Conservation (phyloP, 129 eudicot genomes). For the Pittosporum tobira region DNA sequence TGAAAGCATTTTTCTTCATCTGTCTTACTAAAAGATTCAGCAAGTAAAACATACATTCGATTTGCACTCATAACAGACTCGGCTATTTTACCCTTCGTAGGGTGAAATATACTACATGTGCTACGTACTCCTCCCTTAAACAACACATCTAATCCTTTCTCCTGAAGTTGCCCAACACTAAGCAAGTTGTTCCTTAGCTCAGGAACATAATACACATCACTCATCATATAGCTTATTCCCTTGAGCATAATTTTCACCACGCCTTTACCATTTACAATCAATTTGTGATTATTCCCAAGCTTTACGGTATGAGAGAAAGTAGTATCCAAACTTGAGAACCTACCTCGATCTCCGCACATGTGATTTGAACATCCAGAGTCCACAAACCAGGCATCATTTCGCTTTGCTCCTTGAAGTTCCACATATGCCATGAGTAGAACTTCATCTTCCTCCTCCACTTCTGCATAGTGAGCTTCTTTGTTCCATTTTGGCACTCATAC, state of each 20-base stretch:
- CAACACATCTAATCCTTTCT: not conserved
- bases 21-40: no score
- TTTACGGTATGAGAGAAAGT: not conserved
- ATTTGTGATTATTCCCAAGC: not conserved
- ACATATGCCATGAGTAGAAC: not conserved
- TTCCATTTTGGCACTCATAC: not conserved
- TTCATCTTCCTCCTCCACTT: not conserved
- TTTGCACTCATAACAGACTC: no score
- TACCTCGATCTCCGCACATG: not conserved
- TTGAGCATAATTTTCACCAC: not conserved
- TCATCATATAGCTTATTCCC: not conserved
- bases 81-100: no score
- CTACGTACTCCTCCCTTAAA: not conserved
- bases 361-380: constrained; percentile 10
- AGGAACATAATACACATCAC: not conserved
- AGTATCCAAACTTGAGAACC: not conserved
- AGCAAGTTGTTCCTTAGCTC: not conserved
- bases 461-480: not conserved
- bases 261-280: not conserved
- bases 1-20: no score
- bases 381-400: not conserved
- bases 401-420: not conserved
- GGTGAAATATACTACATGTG: not conserved
- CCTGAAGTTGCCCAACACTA: constrained; percentile 6
- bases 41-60: no score